Base-by-base conservation (phyloP, 2,329 filamentous ascomycete species). In the Aspergillus awamori region DNA sequence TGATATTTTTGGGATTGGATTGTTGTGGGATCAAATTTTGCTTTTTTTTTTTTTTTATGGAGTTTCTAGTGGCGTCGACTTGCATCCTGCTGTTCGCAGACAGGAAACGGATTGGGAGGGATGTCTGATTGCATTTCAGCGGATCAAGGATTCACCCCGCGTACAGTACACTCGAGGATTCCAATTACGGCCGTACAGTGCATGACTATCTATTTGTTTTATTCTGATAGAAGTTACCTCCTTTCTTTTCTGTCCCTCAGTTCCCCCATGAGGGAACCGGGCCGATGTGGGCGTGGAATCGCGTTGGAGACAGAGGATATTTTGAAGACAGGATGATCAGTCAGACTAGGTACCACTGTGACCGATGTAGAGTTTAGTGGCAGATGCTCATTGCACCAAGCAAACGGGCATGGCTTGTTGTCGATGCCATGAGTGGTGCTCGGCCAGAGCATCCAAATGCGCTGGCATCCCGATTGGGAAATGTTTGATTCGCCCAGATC, bases 61-160 rank as follows among this genome's bases (percentile, higher is more conserved):
- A 58, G 47, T 57, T 65, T 58, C 8, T 36, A 53, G 58, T 55
- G 60, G 61, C 60, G 59, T 63, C 45, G 11, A 58, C 39, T 36
- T 63, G 43, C 51, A 61, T 55, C 48, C 53, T 56, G 45, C 53
- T 45, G 20, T 55, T 53, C 33, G 48, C 33, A 39, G 53, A 49
- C 41, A 39, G 30, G 57, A 28, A 51, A 56, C 45, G 60, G 64
- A 49, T 49, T 58, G 63, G 67, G 67, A 53, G 64, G 66, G 20
- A 59, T 62, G 24, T 59, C 48, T 67, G 28, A 30, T 67, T 67
- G 66, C 67, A 69, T 69, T 69, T 58, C 60, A 61, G 60, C 56
- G 64, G 60, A 61, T 56, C 62, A 28, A 60, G 63, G 57, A 56
- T 55, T 54, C 38, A 41, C 58, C 61, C 45, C 60, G 39, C 48